A percentile compares a stretch with the other conserved stretches of the same genome.
phyloP scores from a whole-genome alignment of 768 basidiomycete species.

The Boletus tylopilopsis region DNA sequence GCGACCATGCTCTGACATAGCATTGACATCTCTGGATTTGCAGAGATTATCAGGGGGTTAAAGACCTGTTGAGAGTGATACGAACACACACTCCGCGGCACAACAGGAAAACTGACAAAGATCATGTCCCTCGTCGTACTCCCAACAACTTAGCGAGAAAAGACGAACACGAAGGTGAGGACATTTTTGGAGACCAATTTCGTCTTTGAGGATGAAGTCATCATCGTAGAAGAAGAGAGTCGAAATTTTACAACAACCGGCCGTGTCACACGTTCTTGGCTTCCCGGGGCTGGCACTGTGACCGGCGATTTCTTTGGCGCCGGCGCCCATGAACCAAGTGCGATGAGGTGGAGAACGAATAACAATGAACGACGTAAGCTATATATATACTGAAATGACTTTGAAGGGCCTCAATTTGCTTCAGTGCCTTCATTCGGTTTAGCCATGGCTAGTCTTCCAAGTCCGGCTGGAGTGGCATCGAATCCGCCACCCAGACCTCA shows the following conservation, averaged over 20 bases:
- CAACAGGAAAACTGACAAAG: background rate
- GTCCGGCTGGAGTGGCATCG: background rate
- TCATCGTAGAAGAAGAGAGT: slow-evolving; percentile 2
- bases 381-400: too few species aligned
- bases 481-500: background rate
- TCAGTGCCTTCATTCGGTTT: slow-evolving; percentile 15
- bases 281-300: background rate
- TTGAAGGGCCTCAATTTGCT: background rate
- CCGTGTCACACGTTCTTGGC: background rate
- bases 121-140: background rate
- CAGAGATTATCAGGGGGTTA: slow-evolving; percentile 72
- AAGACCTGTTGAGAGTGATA: slow-evolving; percentile 60
- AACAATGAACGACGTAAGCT: slow-evolving; percentile 14
- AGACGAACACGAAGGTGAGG: slow-evolving; percentile 9
- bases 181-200: too few species aligned
- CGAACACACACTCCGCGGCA: slow-evolving; percentile 31
- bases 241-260: background rate
- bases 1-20: background rate
- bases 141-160: background rate
- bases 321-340: background rate
- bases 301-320: background rate
- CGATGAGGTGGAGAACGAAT: background rate
- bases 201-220: background rate
- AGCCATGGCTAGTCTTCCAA: slow-evolving; percentile 6
- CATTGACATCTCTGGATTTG: background rate